Percentiles rank a stretch among this genome's conserved stretches.
These are phyloP conservation scores for Maudiozyma humilis DNA, from an alignment of 1,139 yeast species.

Conservation along the genomic window DNA sequence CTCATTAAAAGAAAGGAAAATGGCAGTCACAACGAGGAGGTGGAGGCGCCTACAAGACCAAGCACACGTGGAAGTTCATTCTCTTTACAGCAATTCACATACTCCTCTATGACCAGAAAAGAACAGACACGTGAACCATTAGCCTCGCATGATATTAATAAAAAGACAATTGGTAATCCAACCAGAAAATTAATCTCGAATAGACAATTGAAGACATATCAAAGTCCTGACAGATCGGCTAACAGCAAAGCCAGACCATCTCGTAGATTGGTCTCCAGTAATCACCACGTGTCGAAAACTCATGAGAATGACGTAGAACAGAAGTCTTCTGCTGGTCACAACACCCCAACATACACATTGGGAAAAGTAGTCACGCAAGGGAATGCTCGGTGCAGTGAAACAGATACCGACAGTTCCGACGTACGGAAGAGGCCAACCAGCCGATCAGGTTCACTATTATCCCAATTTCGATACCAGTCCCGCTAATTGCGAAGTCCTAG, in stretches of 20 bases:
- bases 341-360: too few relatives aligned
- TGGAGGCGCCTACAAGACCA: too few relatives aligned
- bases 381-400: background rate
- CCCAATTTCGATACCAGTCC: constrained; percentile 13
- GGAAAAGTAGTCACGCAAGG: too few relatives aligned
- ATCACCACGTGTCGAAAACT: background rate
- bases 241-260: background rate
- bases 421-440: constrained; percentile 5
- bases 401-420: background rate
- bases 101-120: constrained; percentile 8
- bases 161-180: background rate
- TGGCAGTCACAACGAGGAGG: too few relatives aligned
- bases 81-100: constrained; percentile 12
- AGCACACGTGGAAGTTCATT: background rate
- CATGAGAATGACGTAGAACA: too few relatives aligned
- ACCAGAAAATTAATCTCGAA: background rate
- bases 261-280: background rate
- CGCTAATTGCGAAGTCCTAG: too few relatives aligned
- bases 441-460: constrained; percentile 11
- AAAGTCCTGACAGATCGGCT: background rate
- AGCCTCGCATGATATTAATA: constrained; percentile 1
- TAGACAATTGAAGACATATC: background rate
- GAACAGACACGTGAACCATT: background rate
- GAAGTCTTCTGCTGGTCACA: too few relatives aligned
- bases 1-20: too few relatives aligned